These are phyloP conservation scores for Nymphaea thermarum DNA, from an alignment of 164 flowering plant species.

Conservation along the genomic window DNA sequence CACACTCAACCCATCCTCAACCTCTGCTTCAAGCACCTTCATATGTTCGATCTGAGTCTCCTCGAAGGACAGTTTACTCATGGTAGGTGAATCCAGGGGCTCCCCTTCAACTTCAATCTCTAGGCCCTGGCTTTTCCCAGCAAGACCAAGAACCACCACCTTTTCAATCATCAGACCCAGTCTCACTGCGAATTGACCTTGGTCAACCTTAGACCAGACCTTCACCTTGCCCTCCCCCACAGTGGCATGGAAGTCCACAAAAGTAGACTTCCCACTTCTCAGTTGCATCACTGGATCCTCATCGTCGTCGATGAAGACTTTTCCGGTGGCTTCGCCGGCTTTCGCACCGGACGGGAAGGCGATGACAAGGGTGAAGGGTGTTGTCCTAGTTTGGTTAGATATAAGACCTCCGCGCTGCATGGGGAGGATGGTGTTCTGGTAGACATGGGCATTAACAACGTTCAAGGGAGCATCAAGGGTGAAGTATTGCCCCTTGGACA, in stretches of 20 bases:
- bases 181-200: constrained; percentile 39
- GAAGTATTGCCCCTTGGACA: constrained; percentile 27
- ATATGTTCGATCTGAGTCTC: background rate
- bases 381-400: constrained; percentile 54
- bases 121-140: constrained; percentile 18
- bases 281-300: constrained; percentile 58
- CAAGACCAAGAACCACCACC: constrained; percentile 41
- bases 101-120: constrained; percentile 32
- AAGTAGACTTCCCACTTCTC: constrained; percentile 45
- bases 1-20: background rate
- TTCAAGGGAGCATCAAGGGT: constrained; percentile 66
- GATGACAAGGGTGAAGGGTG: constrained; percentile 49
- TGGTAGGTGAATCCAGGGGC: constrained; percentile 2
- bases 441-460: constrained; percentile 66
- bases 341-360: constrained; percentile 46
- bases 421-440: constrained; percentile 59
- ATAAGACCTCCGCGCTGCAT: constrained; percentile 74
- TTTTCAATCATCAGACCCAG: constrained; percentile 40
- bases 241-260: constrained; percentile 38
- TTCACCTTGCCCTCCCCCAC: constrained; percentile 26
- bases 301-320: constrained; percentile 51
- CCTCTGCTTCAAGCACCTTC: background rate
- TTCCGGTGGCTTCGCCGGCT: constrained; percentile 39
- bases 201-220: constrained; percentile 57
- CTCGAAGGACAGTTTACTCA: background rate